Base-by-base conservation (phyloP, 2,329 filamentous ascomycete species). In the Venturia asperata region DNA sequence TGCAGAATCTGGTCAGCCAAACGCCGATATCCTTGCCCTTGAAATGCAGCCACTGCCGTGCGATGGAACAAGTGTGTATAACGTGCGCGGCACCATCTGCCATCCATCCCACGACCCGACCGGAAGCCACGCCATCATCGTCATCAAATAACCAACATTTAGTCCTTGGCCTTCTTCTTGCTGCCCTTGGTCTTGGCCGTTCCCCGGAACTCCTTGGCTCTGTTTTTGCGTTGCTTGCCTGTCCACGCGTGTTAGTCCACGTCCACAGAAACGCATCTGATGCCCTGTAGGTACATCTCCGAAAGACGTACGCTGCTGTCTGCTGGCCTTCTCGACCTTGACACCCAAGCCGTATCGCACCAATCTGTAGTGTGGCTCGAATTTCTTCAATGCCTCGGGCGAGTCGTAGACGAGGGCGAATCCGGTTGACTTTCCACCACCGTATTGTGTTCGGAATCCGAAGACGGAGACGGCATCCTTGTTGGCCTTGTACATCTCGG, bases 141-240 rank as follows among this genome's bases (percentile, higher is more conserved):
- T 37, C 52, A 58, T 58, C 52, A 37, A 58, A 58, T 3, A 9
- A 37, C 30, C 30, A 37, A 37, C 52, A 58, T 58, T 58, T 58
- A 58, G 15, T 61, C 37, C 60, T 61, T 61, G 60, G 37, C 55
- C 64, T 97, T 96, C 87, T 95, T 94, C 82, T 88, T 87, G 79
- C 88, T 88, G 80, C 92, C 92, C 91, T 97, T 97, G 85, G 88
- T 87, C 91, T 99, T 99, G 77, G 92, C 93, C 76, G 91, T 96
- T 80, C 94, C 94, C 75, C 94, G 90, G 81, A 97, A 89, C 79
- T 93, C 94, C 92, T 99, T 97, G 83, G 90, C 87, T 81, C 93
- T 88, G 91, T 99, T 99, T 91, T 99, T 99, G 85, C 94, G 90
- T 85, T 97, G 94, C 87, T 99, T 99, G 89, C 93, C 93, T 97